Evolutionary conservation across 1,284 basidiomycete species (phyloP), one percentile per base, ranked within the genome.

Genomic region (Hypsizygus ulmarius): DNA sequence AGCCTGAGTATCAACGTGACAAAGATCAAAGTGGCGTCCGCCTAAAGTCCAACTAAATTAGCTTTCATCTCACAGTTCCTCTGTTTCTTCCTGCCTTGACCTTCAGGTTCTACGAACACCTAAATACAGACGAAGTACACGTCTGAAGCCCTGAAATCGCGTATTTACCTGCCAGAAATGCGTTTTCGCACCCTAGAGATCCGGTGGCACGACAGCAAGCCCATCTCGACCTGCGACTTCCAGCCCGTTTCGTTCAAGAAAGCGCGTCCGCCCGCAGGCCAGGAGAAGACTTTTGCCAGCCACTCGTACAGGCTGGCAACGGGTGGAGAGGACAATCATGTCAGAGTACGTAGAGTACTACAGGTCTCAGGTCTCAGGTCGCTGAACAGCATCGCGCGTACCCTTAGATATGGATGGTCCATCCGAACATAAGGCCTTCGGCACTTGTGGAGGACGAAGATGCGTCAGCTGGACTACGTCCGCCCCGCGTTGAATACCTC

Each of bases 251-350:
- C 80, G 1, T 84, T 84, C 72, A 87, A 87, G 73, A 86, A 82
- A 65, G 86, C 84, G 69, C 82, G 84, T 66, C 86, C 84, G 3
- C 65, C 73, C 16, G 55, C 59, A 14, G 69, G 66, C 1, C 77
- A 81, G 56, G 81, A 86, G 59, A 79, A 75, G 64, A 75, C 70
- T 57, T 72, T 71, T 55, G 75, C 79, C 14, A 70, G 71, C 7
- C 84, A 88, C 64, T 77, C 84, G 43, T 98, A 97, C 75, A 80
- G 90, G 54, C 73, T 99, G 7, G 96, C 95, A 0, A 98, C 97
- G 0, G 94, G 88, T 8, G 96, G 96, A 39, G 96, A 96, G 62
- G 96, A 99, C 66, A 97, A 96, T 64, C 90, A 96, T 73, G 93
- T 98, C 60, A 76, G 95, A 64, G 94, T 97, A 61, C 68, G 90